These are phyloP conservation scores for Cercophora scortea DNA, from an alignment of 495 filamentous ascomycete species.

Conservation along the genomic window DNA sequence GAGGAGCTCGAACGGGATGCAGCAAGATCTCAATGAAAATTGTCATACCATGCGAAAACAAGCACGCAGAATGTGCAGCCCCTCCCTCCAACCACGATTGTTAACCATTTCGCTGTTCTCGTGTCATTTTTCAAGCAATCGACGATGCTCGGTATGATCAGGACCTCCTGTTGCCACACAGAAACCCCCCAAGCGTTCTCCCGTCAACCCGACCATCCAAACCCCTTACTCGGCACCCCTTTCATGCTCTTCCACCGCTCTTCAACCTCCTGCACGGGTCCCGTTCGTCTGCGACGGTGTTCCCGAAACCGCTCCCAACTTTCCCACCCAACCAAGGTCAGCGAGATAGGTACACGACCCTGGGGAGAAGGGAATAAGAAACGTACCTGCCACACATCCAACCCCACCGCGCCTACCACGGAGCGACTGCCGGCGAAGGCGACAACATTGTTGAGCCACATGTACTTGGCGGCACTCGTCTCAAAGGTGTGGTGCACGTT, in stretches of 20 bases:
- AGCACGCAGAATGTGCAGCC: not conserved
- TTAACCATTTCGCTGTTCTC: not conserved
- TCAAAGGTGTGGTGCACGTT: constrained; percentile 14
- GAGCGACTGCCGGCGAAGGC: constrained; percentile 4
- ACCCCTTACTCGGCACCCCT: not conserved
- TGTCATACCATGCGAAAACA: not conserved
- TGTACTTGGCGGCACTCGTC: constrained; percentile 10
- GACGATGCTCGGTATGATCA: no score
- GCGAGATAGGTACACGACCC: not conserved
- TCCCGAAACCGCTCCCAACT: not conserved
- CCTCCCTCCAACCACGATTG: not conserved
- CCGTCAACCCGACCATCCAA: no score
- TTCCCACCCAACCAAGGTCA: not conserved
- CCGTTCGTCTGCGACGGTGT: not conserved
- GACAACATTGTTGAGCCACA: constrained; percentile 10
- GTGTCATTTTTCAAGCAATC: no score
- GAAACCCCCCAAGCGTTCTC: no score
- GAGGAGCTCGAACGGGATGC: constrained; percentile 9
- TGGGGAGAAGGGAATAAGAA: not conserved
- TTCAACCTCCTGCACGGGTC: not conserved
- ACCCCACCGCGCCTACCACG: constrained; percentile 5
- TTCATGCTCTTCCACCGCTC: not conserved
- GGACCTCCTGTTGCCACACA: no score
- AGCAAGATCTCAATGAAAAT: not conserved
- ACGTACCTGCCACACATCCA: constrained; percentile 18